Evolutionary conservation across 2,329 filamentous ascomycete species (phyloP).

Genomic region (Periglandula ipomoeae): DNA sequence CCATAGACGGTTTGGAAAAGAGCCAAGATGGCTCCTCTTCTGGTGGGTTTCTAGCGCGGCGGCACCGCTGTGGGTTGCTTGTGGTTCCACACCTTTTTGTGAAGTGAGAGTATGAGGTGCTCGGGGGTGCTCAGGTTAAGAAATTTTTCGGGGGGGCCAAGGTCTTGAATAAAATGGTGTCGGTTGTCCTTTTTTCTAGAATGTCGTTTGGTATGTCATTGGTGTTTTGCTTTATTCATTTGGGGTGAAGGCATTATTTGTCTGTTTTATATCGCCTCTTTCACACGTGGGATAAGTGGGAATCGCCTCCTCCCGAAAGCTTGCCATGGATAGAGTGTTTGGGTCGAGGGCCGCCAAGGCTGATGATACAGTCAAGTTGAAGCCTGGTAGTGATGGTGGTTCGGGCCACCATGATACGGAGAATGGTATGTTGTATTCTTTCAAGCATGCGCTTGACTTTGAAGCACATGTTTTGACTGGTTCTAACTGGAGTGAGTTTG

Average conservation of each 20-base stretch:
- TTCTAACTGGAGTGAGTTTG: no score
- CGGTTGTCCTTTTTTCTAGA: background rate
- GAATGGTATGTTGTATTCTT: conserved; percentile 6
- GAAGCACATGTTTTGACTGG: background rate
- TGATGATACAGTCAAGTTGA: conserved; percentile 6
- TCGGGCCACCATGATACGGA: conserved; percentile 4
- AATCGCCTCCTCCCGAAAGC: no score
- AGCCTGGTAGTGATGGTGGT: conserved; percentile 5
- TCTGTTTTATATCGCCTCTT: no score
- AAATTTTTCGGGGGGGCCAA: no score
- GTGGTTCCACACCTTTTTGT: background rate
- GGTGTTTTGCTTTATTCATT: background rate
- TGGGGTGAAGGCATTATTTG: no score
- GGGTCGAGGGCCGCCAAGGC: conserved; percentile 3
- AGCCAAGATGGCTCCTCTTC: background rate
- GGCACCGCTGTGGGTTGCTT: background rate
- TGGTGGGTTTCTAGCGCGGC: conserved; percentile 9
- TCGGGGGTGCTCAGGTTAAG: no score
- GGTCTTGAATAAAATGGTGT: background rate
- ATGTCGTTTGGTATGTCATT: background rate
- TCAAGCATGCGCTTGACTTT: background rate
- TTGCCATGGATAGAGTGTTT: conserved; percentile 1
- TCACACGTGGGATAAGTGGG: no score
- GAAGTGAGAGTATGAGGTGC: background rate
- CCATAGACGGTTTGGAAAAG: background rate